Conservation (phyloP, 129 eudicot species). For the Saussurea involucrata region DNA sequence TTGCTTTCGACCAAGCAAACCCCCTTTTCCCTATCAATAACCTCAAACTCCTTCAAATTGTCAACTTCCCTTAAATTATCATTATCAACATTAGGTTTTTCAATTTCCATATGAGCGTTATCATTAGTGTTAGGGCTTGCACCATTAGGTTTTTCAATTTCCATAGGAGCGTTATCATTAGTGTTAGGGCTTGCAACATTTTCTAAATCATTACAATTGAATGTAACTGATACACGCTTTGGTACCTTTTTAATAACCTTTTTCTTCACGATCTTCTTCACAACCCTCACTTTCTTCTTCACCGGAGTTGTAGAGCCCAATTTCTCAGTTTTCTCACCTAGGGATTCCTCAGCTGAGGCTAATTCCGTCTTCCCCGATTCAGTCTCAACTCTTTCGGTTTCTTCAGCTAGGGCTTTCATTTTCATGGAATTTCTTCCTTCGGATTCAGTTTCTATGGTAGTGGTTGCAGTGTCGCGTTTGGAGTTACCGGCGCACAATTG, state of each 20-base stretch:
- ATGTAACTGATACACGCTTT: slow-evolving; percentile 11
- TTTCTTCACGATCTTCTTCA: slow-evolving; percentile 64
- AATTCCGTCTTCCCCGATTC: slow-evolving; percentile 16
- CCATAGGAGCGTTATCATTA: background rate
- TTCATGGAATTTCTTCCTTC: background rate
- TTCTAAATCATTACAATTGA: slow-evolving; percentile 16
- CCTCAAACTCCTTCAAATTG: slow-evolving; percentile 12
- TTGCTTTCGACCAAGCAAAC: slow-evolving; percentile 11
- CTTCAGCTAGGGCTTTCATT: slow-evolving; percentile 1
- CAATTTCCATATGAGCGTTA: slow-evolving; percentile 21
- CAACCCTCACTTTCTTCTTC: slow-evolving; percentile 48
- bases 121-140: background rate
- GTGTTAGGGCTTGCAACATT: slow-evolving; percentile 6
- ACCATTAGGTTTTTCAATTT: slow-evolving; percentile 25
- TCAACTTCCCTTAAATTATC: slow-evolving; percentile 5
- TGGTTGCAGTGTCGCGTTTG: background rate
- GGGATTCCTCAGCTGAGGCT: background rate
- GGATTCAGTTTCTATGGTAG: background rate
- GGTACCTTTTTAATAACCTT: slow-evolving; percentile 42
- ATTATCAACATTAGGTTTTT: slow-evolving; percentile 3
- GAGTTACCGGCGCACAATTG: background rate
- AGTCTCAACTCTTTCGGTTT: background rate
- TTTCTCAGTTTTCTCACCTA: background rate
- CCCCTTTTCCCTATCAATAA: slow-evolving; percentile 11
- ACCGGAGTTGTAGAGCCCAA: background rate